These are phyloP conservation scores for Ramaria sp. DNA, from an alignment of 768 basidiomycete species.

Conservation along the genomic window DNA sequence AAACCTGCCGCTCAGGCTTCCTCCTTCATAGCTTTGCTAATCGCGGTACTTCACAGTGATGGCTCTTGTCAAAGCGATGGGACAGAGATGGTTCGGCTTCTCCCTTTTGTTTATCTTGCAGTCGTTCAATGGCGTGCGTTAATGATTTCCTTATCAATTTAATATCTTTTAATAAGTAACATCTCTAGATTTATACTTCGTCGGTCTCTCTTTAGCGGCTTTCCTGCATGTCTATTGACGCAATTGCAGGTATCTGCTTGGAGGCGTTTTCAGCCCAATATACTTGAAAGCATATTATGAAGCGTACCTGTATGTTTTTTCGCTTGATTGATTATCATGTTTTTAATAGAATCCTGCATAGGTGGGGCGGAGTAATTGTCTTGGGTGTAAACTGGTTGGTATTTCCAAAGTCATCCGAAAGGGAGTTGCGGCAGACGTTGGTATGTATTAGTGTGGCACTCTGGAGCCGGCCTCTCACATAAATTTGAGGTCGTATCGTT, in stretches of 20 bases:
- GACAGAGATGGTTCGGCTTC: slow-evolving; percentile 18
- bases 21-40: neutral
- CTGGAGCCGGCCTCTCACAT: neutral
- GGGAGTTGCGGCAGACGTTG: slow-evolving; percentile 18
- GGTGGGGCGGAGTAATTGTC: slow-evolving; percentile 21
- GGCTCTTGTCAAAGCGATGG: slow-evolving; percentile 18
- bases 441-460: slow-evolving; percentile 3
- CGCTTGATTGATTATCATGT: neutral
- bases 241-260: slow-evolving; percentile 3
- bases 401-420: slow-evolving; percentile 19
- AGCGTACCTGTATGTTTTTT: slow-evolving; percentile 11
- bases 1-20: neutral
- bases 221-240: neutral
- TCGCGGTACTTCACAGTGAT: slow-evolving; percentile 6
- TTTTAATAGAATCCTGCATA: neutral
- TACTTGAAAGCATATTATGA: slow-evolving; percentile 20
- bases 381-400: slow-evolving; percentile 18
- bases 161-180: neutral
- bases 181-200: slow-evolving; percentile 15
- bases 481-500: slow-evolving; percentile 10
- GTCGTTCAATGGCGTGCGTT: slow-evolving; percentile 14
- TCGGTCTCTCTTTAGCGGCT: neutral
- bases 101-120: slow-evolving; percentile 20
- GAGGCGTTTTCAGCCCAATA: slow-evolving; percentile 12
- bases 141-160: neutral